Base-by-base conservation (phyloP, 306 rosid species). In the Betula pendula region DNA sequence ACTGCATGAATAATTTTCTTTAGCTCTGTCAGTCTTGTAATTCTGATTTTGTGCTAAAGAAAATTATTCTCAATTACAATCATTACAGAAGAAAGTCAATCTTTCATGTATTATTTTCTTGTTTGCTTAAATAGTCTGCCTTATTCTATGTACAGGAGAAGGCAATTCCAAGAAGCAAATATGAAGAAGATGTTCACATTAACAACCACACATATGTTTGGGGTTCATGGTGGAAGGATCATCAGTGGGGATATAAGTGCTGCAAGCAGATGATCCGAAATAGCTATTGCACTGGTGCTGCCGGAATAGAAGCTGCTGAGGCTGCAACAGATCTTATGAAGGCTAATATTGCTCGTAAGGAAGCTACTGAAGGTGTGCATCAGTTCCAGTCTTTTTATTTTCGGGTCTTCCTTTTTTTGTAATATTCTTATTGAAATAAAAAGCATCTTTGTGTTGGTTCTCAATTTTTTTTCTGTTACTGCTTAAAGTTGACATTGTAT, bases 201-300 rank as follows among this genome's bases (percentile, higher is more conserved):
- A 85, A 91, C 71, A 91, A 91, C 76, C 91, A 91, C 80, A 88
- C 88, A 0, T 77, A 87, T 70, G 90, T 89, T 38, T 87, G 93
- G 93, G 93, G 91, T 14, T 91, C 96, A 10, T 91, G 93, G 93
- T 90, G 93, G 96, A 87, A 75, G 82, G 96, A 85, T 85, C 87
- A 90, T 62, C 93, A 91, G 14, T 91, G 96, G 96, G 96, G 96
- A 22, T 90, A 73, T n/a, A n/a, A n/a, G n/a, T n/a, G n/a, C n/a
- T n/a, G n/a, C n/a, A n/a, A n/a, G n/a, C n/a, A n/a, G n/a, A 84
- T 79, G 24, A 81, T 84, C 16, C 76, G 80, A 3, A 89, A 89
- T 55, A 86, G 89, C 83, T 84, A 89, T 74, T 89, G 93, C 81
- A 86, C 90, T 2, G 89, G 89, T 45, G 83, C 80, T 33, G 87